These are phyloP conservation scores for Pilatotrama ljubarskyi DNA, from an alignment of 768 basidiomycete genomes.

Conservation along the genomic window DNA sequence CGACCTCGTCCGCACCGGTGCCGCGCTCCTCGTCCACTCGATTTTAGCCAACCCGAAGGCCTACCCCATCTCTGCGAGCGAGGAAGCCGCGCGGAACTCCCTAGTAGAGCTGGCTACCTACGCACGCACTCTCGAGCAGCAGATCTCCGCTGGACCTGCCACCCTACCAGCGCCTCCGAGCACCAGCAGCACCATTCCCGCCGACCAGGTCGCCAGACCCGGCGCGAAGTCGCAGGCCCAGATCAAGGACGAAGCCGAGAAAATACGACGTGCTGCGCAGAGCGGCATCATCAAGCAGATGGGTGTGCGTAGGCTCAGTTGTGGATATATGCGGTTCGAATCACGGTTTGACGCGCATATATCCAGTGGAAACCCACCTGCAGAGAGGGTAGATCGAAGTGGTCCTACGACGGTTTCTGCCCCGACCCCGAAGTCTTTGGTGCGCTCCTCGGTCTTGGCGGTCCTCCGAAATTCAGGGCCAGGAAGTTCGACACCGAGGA, in stretches of 20 bases:
- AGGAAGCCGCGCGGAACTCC: conserved; percentile 28
- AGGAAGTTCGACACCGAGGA: conserved; percentile 38
- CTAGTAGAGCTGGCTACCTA: conserved; percentile 35
- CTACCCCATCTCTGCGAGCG: conserved; percentile 24
- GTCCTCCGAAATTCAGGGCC: conserved; percentile 49
- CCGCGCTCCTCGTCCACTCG: background rate
- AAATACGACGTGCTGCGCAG: conserved; percentile 42
- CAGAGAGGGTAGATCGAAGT: conserved; percentile 47
- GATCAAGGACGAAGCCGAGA: conserved; percentile 38
- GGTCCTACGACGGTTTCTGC: conserved; percentile 54
- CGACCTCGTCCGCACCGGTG: background rate
- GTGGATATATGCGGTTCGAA: no score
- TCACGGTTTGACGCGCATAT: background rate
- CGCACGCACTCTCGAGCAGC: conserved; percentile 32
- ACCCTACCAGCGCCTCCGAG: background rate
- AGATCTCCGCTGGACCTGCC: background rate
- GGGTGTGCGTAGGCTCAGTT: conserved; percentile 30
- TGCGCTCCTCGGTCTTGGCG: conserved; percentile 41
- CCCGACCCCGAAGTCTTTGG: conserved; percentile 49
- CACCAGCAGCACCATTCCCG: background rate
- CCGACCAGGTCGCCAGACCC: background rate
- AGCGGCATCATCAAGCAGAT: conserved; percentile 54
- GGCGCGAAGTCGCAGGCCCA: conserved; percentile 22
- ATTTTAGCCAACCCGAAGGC: background rate
- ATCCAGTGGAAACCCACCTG: conserved; percentile 54